Percentiles rank a stretch among this genome's conserved stretches.
phyloP scores from a whole-genome alignment of 2,329 filamentous ascomycete genomes.

The Colletotrichum navitas region DNA sequence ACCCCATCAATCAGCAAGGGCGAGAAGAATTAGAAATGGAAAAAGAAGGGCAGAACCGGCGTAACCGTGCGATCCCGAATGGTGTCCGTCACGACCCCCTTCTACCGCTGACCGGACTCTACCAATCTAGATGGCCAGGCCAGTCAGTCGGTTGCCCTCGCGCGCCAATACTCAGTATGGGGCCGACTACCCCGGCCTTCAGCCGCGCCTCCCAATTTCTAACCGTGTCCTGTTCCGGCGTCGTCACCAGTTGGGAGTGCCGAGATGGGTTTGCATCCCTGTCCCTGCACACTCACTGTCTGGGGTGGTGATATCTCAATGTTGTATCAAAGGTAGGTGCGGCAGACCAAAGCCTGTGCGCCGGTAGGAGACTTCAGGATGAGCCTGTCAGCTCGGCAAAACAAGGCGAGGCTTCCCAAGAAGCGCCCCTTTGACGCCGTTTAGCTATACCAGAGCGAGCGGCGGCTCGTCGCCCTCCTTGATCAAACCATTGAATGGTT shows the following conservation, averaged over 20 bases:
- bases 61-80: slow-evolving; percentile 17
- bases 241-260: slow-evolving; percentile 20
- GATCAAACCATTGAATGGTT: slow-evolving; percentile 32
- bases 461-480: slow-evolving; percentile 13
- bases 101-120: slow-evolving; percentile 29
- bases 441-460: not conserved
- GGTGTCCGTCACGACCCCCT: slow-evolving; percentile 19
- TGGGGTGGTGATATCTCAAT: slow-evolving; percentile 28
- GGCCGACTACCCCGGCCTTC: slow-evolving; percentile 13
- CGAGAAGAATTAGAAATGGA: slow-evolving; percentile 1
- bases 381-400: slow-evolving; percentile 29
- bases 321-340: slow-evolving; percentile 15
- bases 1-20: not conserved
- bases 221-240: slow-evolving; percentile 24
- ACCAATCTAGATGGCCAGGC: slow-evolving; percentile 19
- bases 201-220: slow-evolving; percentile 1
- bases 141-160: not conserved
- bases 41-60: slow-evolving; percentile 1
- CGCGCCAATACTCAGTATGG: slow-evolving; percentile 1
- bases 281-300: slow-evolving; percentile 15
- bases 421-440: slow-evolving; percentile 15
- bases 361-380: slow-evolving; percentile 24
- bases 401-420: slow-evolving; percentile 8
- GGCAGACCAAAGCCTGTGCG: slow-evolving; percentile 40
- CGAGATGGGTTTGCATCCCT: slow-evolving; percentile 40